Base-by-base conservation (phyloP, 1,139 yeast species). In the Kodamaea anthophila region DNA sequence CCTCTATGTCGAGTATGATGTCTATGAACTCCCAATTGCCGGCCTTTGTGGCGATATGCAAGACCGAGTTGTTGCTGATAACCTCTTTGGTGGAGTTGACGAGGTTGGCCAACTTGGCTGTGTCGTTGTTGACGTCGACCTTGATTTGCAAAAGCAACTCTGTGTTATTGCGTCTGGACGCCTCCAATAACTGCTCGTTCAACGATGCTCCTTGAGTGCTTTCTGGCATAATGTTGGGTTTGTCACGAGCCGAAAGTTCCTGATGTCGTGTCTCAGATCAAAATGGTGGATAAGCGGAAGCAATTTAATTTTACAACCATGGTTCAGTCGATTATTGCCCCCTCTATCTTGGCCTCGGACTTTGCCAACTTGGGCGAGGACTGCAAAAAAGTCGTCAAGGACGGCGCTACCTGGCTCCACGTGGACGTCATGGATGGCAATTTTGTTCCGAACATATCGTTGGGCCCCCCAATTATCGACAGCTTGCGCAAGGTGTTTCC, bases 401-500 rank as follows among this genome's bases (percentile, higher is more conserved):
- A 75, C 29, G 65, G 65, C 21, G 94, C 96, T 21, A 94, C 91
- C 47, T 91, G 99, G 99, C 76, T 93, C 40, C 99, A 91, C 58
- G 77, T 91, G 34, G 99, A 91, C 57, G 93, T 91, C 30, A 91
- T 91, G 99, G 99, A 91, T 55, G 97, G 98, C 33, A 91, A 91
- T 59, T 91, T 91, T 57, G 98, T 93, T 29, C 98, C 98, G 43
- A 91, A 93, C 62, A 81, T 91, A 46, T 79, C 96, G 5, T 68
- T 91, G 51, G 98, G 98, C 10, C 86, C 94, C 25, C 94, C 96
- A 34, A 77, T 91, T 32, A 87, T 91, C 35, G 64, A 76, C 36
- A 78, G 88, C 24, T 70, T 91, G 47, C 76, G 98, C 49, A 70
- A 74, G 41, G 76, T 77, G 34, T 70, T 88, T 31, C 96, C 97